A percentile compares a stretch with the other conserved stretches of the same genome.
Conservation (phyloP, 257 asterid genomes). For the Apocynum venetum region DNA sequence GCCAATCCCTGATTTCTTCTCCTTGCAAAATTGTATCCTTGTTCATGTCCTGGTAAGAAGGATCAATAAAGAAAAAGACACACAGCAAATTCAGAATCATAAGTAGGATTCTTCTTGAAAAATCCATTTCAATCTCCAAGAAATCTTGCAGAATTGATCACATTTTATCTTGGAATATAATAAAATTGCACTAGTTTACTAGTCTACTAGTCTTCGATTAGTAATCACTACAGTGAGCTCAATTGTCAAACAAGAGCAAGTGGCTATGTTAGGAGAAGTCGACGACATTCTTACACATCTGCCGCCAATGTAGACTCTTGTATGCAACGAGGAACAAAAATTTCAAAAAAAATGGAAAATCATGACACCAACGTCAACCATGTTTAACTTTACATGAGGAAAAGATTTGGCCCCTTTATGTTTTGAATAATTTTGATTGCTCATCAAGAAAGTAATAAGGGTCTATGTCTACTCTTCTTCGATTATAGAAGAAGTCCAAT, state of each 20-base stretch:
- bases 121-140: background rate
- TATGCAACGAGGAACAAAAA: no score
- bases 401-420: no score
- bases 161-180: background rate
- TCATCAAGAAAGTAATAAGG: no score
- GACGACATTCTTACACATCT: background rate
- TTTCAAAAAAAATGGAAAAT: no score
- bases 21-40: constrained; percentile 8
- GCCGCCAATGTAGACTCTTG: background rate
- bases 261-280: background rate
- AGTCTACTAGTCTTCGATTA: no score
- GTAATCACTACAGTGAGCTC: background rate
- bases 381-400: no score
- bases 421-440: no score
- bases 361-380: no score
- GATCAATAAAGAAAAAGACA: background rate
- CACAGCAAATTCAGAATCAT: background rate
- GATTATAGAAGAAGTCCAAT: no score
- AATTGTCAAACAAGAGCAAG: background rate
- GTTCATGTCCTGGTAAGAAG: background rate
- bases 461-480: no score
- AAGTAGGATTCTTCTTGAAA: background rate
- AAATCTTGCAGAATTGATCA: background rate
- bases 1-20: constrained; percentile 14
- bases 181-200: background rate